Percentiles rank a stretch among this genome's conserved stretches.
These are phyloP conservation scores for Chromera velia DNA, from an alignment of 73 alveolate genomes.

Conservation along the genomic window DNA sequence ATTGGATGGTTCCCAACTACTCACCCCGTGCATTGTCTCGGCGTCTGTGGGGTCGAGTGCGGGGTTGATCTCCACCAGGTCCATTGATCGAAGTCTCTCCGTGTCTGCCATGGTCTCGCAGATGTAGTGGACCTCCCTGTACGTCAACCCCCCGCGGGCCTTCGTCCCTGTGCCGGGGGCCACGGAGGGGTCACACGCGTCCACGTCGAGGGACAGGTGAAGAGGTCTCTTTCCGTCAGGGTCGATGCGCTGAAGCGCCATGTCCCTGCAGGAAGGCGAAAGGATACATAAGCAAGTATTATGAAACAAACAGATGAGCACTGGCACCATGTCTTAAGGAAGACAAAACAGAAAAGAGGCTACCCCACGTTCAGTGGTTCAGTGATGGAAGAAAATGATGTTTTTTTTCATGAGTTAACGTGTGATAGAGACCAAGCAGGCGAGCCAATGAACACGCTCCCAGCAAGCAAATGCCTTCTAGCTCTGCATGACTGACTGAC, in stretches of 20 bases:
- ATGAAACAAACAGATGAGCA: too few relatives aligned
- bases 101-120: not conserved
- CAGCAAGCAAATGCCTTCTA: too few relatives aligned
- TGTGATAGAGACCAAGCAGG: too few relatives aligned
- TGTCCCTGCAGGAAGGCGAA: not conserved
- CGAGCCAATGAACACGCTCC: too few relatives aligned
- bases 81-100: not conserved
- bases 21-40: not conserved
- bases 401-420: too few relatives aligned
- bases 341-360: not conserved
- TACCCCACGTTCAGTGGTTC: too few relatives aligned
- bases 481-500: too few relatives aligned
- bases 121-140: not conserved
- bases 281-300: too few relatives aligned
- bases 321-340: not conserved
- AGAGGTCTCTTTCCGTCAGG: not conserved
- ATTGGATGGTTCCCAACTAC: not conserved
- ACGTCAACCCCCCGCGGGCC: not conserved
- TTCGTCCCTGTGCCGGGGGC: conserved; percentile 33
- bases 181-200: conserved; percentile 36
- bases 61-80: not conserved
- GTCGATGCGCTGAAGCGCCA: not conserved
- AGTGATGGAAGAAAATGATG: too few relatives aligned
- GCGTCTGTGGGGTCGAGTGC: not conserved
- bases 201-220: conserved; percentile 35